Conservation (phyloP, 805 yeast species). For the Candida vaughaniae region DNA sequence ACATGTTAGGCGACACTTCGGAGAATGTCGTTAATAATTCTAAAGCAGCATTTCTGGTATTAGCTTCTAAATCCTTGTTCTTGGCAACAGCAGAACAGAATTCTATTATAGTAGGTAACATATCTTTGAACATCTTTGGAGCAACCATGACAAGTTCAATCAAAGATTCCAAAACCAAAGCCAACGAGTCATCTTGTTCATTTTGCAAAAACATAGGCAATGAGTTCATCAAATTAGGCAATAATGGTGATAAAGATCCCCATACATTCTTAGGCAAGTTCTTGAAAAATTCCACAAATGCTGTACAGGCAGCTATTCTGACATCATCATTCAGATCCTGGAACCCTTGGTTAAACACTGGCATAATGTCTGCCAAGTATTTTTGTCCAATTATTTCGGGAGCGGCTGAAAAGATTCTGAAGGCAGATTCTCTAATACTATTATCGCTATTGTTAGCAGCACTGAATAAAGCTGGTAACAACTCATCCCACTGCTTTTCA, state of each 20-base stretch:
- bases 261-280: conserved; percentile 76
- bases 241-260: conserved; percentile 70
- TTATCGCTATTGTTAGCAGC: conserved; percentile 58
- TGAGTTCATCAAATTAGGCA: conserved; percentile 83
- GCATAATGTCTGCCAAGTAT: conserved; percentile 54
- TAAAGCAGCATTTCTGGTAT: conserved; percentile 80
- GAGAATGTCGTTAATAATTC: conserved; percentile 89
- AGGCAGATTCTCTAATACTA: conserved; percentile 83
- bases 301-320: conserved; percentile 86
- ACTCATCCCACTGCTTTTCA: conserved; percentile 70
- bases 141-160: conserved; percentile 91
- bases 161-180: conserved; percentile 83
- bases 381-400: conserved; percentile 73
- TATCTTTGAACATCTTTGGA: conserved; percentile 88
- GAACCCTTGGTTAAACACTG: conserved; percentile 78
- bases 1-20: conserved; percentile 94
- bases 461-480: conserved; percentile 69
- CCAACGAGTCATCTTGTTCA: conserved; percentile 78
- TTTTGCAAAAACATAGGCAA: conserved; percentile 78
- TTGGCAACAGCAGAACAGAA: conserved; percentile 84
- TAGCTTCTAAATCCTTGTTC: conserved; percentile 74
- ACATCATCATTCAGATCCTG: conserved; percentile 79
- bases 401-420: conserved; percentile 80
- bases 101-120: conserved; percentile 85
- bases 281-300: conserved; percentile 87